Percentiles rank a stretch among this genome's conserved stretches.
These are phyloP conservation scores for Penicillium sp. DNA, from an alignment of 2,329 filamentous ascomycete genomes.

Conservation along the genomic window DNA sequence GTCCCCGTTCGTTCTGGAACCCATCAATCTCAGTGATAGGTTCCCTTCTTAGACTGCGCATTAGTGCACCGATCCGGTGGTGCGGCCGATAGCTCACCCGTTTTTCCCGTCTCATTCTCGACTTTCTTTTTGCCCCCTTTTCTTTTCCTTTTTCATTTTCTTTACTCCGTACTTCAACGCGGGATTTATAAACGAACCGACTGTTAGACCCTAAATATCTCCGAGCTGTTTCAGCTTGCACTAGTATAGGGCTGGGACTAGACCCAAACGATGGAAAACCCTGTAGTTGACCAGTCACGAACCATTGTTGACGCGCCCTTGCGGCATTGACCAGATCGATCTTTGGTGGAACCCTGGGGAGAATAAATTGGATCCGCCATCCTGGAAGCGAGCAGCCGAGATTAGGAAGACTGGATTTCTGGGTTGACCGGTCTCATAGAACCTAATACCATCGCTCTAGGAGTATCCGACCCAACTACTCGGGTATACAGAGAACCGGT, in stretches of 20 bases:
- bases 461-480: too few relatives aligned
- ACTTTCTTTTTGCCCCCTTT: background rate
- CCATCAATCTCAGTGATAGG: background rate
- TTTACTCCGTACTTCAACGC: background rate
- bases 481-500: background rate
- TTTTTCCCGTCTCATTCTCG: background rate
- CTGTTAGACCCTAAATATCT: constrained; percentile 3
- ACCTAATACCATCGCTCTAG: too few relatives aligned
- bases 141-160: background rate
- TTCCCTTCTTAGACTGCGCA: background rate
- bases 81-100: constrained; percentile 2
- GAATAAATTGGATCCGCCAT: background rate
- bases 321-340: background rate
- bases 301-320: background rate
- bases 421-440: background rate
- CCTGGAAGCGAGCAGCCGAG: background rate
- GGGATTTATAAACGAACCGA: background rate
- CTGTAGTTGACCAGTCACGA: constrained; percentile 1
- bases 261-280: background rate
- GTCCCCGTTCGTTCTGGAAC: background rate
- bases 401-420: background rate
- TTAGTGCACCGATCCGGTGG: background rate
- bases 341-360: background rate
- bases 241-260: constrained; percentile 2
- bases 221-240: constrained; percentile 7